Evolutionary conservation across 2,329 filamentous ascomycete genomes (phyloP), one percentile per base, ranked within the genome.

Genomic region (Pseudopyricularia javanii): DNA sequence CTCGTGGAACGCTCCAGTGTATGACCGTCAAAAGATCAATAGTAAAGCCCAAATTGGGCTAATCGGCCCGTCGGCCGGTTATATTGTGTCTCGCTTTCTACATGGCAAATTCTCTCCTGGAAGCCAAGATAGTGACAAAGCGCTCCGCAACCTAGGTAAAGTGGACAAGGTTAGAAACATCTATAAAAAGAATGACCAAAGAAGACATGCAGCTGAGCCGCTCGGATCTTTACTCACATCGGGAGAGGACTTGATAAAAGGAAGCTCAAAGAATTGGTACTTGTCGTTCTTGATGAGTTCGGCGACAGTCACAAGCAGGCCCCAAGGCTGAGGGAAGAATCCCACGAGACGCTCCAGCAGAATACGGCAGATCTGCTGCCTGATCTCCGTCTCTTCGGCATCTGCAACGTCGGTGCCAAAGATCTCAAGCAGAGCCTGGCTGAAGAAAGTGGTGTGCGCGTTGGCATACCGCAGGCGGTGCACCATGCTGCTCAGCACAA

Each of bases 281-380:
- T 83, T 88, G 52, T 87, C 84, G 65, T 95, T 96, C 74, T 95
- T 94, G 59, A 95, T 76, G 54, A 98, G 78, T 71, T 97, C 93
- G 57, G 93, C 73, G 56, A 95, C 78, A 34, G 90, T 91, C 57
- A 91, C 84, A 65, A 96, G 84, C 45, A 98, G 73, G 12, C 94
- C 94, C 91, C 91, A 97, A 17, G 94, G 91, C 66, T 97, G 91
- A 51, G 91, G 91, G 71, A 91, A 89, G 66, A 88, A 89, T 22
- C 89, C 86, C 55, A 94, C 80, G 48, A 96, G 74, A 49, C 93
- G 82, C 74, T 98, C 93, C 35, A 96, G 75, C 47, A 98, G 73
- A 24, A 96, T 83, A 48, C 91, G 82, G 51, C 89, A 88, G 54
- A 98, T 91, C 66, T 94, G 88, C 70, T 97, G 86, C 34, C 91